These are phyloP conservation scores for Globisporangium paddicum DNA, from an alignment of 352 stramenopile species.

Conservation along the genomic window DNA sequence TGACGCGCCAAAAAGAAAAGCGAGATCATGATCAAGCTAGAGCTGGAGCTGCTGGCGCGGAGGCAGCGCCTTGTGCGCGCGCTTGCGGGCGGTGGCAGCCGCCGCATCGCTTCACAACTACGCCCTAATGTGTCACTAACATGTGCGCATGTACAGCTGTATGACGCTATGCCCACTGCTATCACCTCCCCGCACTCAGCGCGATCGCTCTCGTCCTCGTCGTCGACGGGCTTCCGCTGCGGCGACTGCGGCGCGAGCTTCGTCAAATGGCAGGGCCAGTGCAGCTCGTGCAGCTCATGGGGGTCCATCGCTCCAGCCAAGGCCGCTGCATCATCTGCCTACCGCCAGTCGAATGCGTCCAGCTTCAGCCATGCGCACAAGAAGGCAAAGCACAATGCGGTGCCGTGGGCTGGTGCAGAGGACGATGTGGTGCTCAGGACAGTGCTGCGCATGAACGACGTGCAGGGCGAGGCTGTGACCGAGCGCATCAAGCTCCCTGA, in stretches of 20 bases:
- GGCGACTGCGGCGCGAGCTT: conserved; percentile 55
- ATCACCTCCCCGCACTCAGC: not conserved
- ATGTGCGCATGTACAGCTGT: not conserved
- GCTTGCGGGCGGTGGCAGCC: not conserved
- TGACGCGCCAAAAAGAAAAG: not conserved
- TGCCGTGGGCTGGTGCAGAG: conserved; percentile 29
- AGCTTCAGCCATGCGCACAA: conserved; percentile 28
- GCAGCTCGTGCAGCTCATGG: conserved; percentile 87
- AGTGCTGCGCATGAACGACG: conserved; percentile 69
- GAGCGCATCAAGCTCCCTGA: conserved; percentile 68
- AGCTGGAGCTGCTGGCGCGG: not conserved
- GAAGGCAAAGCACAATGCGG: conserved; percentile 30
- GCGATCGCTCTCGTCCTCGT: conserved; percentile 17
- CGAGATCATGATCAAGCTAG: not conserved
- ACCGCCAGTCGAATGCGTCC: conserved; percentile 53
- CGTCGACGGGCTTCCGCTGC: conserved; percentile 36
- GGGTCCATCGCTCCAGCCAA: conserved; percentile 78
- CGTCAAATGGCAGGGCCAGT: conserved; percentile 85
- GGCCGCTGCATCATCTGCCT: conserved; percentile 26
- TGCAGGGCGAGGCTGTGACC: conserved; percentile 43
- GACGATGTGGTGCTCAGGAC: conserved; percentile 10
- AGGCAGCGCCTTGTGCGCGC: not conserved
- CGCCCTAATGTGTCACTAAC: not conserved
- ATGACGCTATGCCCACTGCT: not conserved
- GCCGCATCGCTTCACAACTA: not conserved